Conservation (phyloP, 257 asterid genomes). For the Henckelia pumila region DNA sequence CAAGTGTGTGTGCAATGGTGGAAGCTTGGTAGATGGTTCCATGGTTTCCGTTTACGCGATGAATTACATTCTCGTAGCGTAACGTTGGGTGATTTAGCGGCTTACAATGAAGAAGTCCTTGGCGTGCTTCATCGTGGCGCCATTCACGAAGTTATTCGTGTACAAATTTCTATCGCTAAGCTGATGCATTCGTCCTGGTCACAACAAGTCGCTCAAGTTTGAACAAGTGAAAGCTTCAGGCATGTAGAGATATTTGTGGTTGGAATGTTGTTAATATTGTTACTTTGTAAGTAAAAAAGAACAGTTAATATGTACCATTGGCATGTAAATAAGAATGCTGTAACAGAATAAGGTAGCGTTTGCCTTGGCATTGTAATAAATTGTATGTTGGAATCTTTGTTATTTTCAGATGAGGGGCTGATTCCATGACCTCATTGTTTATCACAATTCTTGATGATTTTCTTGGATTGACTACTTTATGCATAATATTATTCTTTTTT, state of each 20-base stretch:
- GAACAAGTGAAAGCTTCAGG: slow-evolving; percentile 3
- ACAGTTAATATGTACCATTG: background rate
- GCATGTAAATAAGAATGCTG: background rate
- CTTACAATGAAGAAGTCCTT: slow-evolving; percentile 48
- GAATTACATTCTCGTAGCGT: slow-evolving; percentile 48
- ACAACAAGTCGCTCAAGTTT: slow-evolving; percentile 35
- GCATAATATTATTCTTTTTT: too few relatives aligned
- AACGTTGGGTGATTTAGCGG: slow-evolving; percentile 48
- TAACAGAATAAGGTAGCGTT: background rate
- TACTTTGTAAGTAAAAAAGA: background rate
- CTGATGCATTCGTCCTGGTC: slow-evolving; percentile 54
- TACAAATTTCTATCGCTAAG: slow-evolving; percentile 56
- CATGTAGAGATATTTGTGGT: slow-evolving; percentile 24
- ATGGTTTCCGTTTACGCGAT: slow-evolving; percentile 67
- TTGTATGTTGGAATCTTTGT: background rate
- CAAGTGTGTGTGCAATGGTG: slow-evolving; percentile 77
- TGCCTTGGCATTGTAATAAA: background rate
- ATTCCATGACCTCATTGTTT: too few relatives aligned
- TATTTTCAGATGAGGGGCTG: background rate
- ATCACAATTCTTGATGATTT: too few relatives aligned
- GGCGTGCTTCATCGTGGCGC: slow-evolving; percentile 80
- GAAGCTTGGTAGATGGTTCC: slow-evolving; percentile 85
- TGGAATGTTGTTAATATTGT: slow-evolving; percentile 7
- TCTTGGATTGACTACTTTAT: background rate
- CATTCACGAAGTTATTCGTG: slow-evolving; percentile 73